These are phyloP conservation scores for Exophiala sp. DNA, from an alignment of 2,329 filamentous ascomycete genomes.

Conservation along the genomic window DNA sequence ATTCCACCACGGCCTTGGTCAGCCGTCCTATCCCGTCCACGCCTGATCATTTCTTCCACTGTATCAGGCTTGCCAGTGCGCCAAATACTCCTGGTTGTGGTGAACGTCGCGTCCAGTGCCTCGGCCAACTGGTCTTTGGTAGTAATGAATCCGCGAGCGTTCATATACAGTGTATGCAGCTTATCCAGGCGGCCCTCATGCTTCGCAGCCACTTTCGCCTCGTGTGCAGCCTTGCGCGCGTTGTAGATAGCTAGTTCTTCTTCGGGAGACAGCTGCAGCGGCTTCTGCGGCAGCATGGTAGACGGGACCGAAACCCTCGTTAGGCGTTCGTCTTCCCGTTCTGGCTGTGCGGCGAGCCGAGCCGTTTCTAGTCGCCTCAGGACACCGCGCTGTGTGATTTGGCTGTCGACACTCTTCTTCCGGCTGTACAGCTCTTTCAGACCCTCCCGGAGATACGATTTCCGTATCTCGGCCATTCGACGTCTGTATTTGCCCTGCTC, in stretches of 20 bases:
- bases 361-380: conserved; percentile 48
- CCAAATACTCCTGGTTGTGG: conserved; percentile 51
- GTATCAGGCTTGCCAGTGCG: conserved; percentile 43
- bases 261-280: conserved; percentile 15
- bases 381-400: conserved; percentile 39
- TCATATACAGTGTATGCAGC: conserved; percentile 83
- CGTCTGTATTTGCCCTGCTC: conserved; percentile 55
- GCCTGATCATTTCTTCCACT: conserved; percentile 41
- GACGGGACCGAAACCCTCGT: conserved; percentile 62
- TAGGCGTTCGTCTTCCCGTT: conserved; percentile 68
- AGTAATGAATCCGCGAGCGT: conserved; percentile 80
- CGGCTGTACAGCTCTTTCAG: conserved; percentile 63
- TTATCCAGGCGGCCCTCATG: conserved; percentile 59
- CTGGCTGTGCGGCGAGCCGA: conserved; percentile 55
- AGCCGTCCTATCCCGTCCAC: conserved; percentile 14
- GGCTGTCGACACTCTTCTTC: conserved; percentile 45
- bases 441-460: conserved; percentile 65
- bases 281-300: conserved; percentile 44
- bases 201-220: conserved; percentile 46
- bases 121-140: conserved; percentile 68
- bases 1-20: conserved; percentile 17
- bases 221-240: conserved; percentile 33
- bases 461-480: conserved; percentile 64
- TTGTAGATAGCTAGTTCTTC: conserved; percentile 38
- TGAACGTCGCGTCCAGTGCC: conserved; percentile 71